A percentile compares a stretch with the other conserved stretches of the same genome.
Evolutionary conservation across 148 eudicot species (phyloP).

Genomic region (Oxyria digyna): DNA sequence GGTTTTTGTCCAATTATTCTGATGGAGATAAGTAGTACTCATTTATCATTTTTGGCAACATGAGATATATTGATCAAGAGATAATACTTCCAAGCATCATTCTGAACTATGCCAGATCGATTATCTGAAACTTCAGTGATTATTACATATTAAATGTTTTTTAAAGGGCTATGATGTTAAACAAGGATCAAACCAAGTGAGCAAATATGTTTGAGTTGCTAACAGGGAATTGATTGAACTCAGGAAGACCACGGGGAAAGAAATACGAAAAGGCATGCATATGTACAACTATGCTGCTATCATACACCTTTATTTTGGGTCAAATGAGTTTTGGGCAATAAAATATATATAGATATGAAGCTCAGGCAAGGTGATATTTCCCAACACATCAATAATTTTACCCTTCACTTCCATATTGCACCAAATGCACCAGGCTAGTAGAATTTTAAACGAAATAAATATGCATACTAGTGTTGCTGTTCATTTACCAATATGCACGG

Average conservation of each 20-base stretch:
- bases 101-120: background rate
- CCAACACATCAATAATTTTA: background rate
- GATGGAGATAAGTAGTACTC: background rate
- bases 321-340: background rate
- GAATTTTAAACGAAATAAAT: background rate
- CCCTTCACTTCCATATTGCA: background rate
- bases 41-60: background rate
- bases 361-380: background rate
- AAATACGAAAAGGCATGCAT: background rate
- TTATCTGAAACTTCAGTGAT: background rate
- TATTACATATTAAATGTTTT: background rate
- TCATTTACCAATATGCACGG: conserved; percentile 19
- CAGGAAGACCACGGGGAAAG: background rate
- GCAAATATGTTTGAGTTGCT: background rate
- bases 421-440: background rate
- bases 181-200: background rate
- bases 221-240: background rate
- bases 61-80: background rate
- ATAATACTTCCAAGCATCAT: conserved; percentile 1
- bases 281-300: background rate
- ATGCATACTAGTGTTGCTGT: background rate
- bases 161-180: background rate
- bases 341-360: background rate
- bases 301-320: background rate
- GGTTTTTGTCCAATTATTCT: background rate